phyloP scores from a whole-genome alignment of 805 yeast species.

The Danielia oregonensis region DNA sequence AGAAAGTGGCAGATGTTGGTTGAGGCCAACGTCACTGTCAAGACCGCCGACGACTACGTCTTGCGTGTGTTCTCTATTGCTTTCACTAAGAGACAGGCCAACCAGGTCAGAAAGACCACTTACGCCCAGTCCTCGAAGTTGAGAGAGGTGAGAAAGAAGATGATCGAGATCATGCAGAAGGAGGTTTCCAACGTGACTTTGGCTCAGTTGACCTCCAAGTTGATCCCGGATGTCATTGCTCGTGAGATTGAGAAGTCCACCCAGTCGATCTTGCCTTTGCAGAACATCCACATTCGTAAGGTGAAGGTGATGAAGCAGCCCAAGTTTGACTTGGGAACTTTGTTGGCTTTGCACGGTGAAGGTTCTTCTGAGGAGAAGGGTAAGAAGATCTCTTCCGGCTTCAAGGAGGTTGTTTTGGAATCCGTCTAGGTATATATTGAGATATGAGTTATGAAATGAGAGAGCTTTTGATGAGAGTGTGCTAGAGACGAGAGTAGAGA shows the following conservation, averaged over 20 bases:
- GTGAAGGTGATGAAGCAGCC: constrained; percentile 98
- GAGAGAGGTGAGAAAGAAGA: constrained; percentile 96
- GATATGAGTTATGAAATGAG: too few species aligned
- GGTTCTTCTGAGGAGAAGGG: constrained; percentile 85
- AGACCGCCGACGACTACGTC: constrained; percentile 96
- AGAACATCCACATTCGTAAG: constrained; percentile 98
- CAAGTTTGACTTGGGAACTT: constrained; percentile 95
- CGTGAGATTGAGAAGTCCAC: constrained; percentile 98
- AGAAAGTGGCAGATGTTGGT: constrained; percentile 99
- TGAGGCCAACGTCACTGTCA: constrained; percentile 97
- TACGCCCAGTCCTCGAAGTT: constrained; percentile 97
- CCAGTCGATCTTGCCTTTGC: constrained; percentile 92
- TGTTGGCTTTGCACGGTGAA: constrained; percentile 97
- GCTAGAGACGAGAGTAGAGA: too few species aligned
- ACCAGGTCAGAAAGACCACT: constrained; percentile 96
- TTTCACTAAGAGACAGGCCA: constrained; percentile 96
- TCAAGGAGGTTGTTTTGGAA: constrained; percentile 98
- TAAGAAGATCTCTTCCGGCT: constrained; percentile 96
- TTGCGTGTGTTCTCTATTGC: constrained; percentile 96
- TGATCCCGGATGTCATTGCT: constrained; percentile 98
- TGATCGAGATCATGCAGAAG: constrained; percentile 93
- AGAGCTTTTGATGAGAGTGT: too few species aligned
- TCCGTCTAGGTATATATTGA: constrained; percentile 70
- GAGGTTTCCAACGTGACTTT: constrained; percentile 93
- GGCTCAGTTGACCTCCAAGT: constrained; percentile 94